Conservation (phyloP, 495 filamentous ascomycete species). For the Tuber borchii region DNA sequence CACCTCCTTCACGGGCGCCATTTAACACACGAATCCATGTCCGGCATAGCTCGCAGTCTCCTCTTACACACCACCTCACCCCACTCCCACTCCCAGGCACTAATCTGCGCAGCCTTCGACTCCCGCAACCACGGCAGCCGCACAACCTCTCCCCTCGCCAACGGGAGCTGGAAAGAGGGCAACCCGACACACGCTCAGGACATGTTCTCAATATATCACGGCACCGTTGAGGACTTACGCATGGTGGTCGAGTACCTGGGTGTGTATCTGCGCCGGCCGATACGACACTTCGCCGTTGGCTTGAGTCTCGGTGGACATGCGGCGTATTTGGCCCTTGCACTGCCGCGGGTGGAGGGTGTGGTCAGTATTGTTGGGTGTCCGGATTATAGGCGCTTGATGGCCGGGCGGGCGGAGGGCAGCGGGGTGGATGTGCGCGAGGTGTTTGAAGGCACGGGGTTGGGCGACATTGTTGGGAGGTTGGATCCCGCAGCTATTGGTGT, state of each 20-base stretch:
- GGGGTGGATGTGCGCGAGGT: constrained; percentile 27
- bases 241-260: constrained; percentile 65
- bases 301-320: constrained; percentile 84
- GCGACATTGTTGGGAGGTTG: constrained; percentile 2
- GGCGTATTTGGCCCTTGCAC: constrained; percentile 73
- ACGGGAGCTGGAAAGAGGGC: constrained; percentile 70
- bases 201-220: constrained; percentile 64
- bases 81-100: constrained; percentile 43
- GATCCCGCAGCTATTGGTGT: constrained; percentile 44
- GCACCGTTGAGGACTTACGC: constrained; percentile 68
- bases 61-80: constrained; percentile 13
- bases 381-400: constrained; percentile 53
- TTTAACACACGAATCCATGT: constrained; percentile 64
- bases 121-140: constrained; percentile 83
- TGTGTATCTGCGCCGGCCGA: constrained; percentile 52
- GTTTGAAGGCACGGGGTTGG: not conserved
- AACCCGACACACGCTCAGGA: constrained; percentile 81
- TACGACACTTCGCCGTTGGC: constrained; percentile 66
- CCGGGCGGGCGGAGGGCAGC: constrained; percentile 20
- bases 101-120: constrained; percentile 80
- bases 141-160: constrained; percentile 53
- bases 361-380: constrained; percentile 82
- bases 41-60: constrained; percentile 35
- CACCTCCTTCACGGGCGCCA: constrained; percentile 70
- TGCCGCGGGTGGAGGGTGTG: constrained; percentile 66